A percentile compares a stretch with the other conserved stretches of the same genome.
Evolutionary conservation across 495 filamentous ascomycete genomes (phyloP).

Genomic region (Aspergillus campestris): DNA sequence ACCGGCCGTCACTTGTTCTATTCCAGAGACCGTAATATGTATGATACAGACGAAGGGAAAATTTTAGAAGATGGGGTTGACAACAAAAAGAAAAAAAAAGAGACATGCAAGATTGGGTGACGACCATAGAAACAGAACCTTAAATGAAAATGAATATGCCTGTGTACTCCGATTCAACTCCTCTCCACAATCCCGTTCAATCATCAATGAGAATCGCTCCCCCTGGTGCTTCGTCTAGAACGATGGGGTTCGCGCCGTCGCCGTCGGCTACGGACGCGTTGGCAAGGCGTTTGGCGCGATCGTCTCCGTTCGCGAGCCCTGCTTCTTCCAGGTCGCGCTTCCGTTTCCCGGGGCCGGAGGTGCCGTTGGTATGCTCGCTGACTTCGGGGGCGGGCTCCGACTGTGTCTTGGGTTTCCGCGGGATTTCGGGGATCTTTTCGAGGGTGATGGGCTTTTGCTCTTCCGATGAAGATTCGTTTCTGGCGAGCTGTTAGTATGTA

Average conservation of each 20-base stretch:
- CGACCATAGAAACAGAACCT: neutral
- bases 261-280: constrained; percentile 19
- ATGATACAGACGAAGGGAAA: constrained; percentile 4
- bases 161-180: neutral
- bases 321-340: constrained; percentile 41
- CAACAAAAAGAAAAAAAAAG: neutral
- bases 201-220: constrained; percentile 72
- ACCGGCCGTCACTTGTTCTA: neutral
- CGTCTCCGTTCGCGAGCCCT: constrained; percentile 29
- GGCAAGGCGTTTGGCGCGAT: constrained; percentile 36
- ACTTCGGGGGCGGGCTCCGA: neutral
- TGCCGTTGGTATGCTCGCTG: constrained; percentile 18
- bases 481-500: constrained; percentile 10
- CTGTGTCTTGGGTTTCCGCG: constrained; percentile 36
- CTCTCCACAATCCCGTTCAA: constrained; percentile 12
- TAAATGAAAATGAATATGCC: neutral
- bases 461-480: constrained; percentile 20
- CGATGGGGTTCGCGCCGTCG: constrained; percentile 32
- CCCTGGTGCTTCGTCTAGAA: constrained; percentile 48
- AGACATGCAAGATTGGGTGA: neutral
- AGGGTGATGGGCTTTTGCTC: constrained; percentile 39
- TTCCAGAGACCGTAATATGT: neutral
- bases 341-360: constrained; percentile 23
- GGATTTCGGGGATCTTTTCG: constrained; percentile 39
- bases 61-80: neutral